Percentiles rank a stretch among this genome's conserved stretches.
These are phyloP conservation scores for Pythium rhizo-oryzae DNA, from an alignment of 352 stramenopile genomes.

Conservation along the genomic window DNA sequence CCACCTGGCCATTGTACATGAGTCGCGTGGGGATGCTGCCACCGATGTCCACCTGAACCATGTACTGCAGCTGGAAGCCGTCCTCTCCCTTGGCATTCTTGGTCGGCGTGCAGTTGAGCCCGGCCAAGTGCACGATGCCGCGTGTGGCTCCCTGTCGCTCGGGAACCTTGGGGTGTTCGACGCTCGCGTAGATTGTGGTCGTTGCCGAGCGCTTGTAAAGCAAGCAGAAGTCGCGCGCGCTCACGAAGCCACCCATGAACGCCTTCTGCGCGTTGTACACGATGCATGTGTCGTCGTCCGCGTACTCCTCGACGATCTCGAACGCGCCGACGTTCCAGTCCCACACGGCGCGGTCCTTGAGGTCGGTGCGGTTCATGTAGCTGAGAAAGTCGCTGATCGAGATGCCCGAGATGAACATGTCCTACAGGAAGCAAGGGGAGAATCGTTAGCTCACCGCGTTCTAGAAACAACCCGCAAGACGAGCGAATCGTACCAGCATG, in stretches of 20 bases:
- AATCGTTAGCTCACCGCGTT: too few species aligned
- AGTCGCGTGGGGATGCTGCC: slow-evolving; percentile 51
- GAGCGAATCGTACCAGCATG: slow-evolving; percentile 36
- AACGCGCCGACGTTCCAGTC: slow-evolving; percentile 55
- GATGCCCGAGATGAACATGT: slow-evolving; percentile 52
- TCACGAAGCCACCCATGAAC: slow-evolving; percentile 57
- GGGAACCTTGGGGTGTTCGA: slow-evolving; percentile 48
- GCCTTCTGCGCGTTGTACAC: slow-evolving; percentile 60
- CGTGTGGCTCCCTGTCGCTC: slow-evolving; percentile 36
- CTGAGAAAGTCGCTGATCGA: slow-evolving; percentile 42
- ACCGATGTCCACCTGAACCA: slow-evolving; percentile 57
- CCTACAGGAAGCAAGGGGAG: slow-evolving; percentile 25
- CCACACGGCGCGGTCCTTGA: slow-evolving; percentile 47
- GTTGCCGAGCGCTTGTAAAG: slow-evolving; percentile 35
- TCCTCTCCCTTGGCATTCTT: slow-evolving; percentile 29
- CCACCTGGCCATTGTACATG: slow-evolving; percentile 57
- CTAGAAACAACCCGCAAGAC: slow-evolving; percentile 9
- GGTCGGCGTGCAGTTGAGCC: slow-evolving; percentile 43
- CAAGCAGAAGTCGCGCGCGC: slow-evolving; percentile 59
- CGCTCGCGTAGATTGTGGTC: slow-evolving; percentile 43
- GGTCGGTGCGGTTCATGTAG: slow-evolving; percentile 47
- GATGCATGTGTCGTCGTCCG: slow-evolving; percentile 37
- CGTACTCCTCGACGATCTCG: slow-evolving; percentile 50
- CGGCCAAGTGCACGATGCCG: slow-evolving; percentile 43
- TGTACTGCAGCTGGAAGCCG: slow-evolving; percentile 50